Percentiles rank a stretch among this genome's conserved stretches.
These are phyloP conservation scores for Patellifolia procumbens DNA, from an alignment of 179 eudicot genomes.

Conservation along the genomic window DNA sequence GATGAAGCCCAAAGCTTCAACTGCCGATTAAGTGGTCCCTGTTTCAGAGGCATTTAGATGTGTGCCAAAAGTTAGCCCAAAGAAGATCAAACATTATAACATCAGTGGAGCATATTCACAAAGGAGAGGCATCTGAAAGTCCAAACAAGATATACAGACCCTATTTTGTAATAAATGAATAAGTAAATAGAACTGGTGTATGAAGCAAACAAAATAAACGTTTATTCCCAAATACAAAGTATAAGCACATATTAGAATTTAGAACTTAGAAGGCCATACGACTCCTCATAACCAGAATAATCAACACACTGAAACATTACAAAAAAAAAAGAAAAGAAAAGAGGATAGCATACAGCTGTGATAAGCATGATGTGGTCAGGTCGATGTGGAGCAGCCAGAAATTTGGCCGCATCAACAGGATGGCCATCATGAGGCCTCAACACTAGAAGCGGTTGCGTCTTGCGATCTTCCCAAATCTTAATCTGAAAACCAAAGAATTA, in stretches of 20 bases:
- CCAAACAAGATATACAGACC: background rate
- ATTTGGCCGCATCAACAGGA: slow-evolving; percentile 90
- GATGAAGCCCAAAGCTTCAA: slow-evolving; percentile 86
- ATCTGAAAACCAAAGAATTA: slow-evolving; percentile 46
- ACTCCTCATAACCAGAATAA: background rate
- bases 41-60: slow-evolving; percentile 12
- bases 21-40: slow-evolving; percentile 93
- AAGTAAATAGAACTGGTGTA: background rate
- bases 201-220: background rate
- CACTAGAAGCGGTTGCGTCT: slow-evolving; percentile 66
- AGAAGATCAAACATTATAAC: background rate
- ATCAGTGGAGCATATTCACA: background rate
- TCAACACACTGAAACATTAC: background rate
- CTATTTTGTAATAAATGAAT: background rate
- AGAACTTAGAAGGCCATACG: background rate
- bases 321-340: background rate
- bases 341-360: slow-evolving; percentile 64
- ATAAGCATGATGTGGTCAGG: slow-evolving; percentile 90
- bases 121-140: background rate
- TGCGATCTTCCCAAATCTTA: slow-evolving; percentile 98
- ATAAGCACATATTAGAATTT: background rate
- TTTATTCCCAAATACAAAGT: background rate
- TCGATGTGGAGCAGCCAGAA: slow-evolving; percentile 77
- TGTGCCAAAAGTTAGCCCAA: background rate
- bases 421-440: slow-evolving; percentile 89